Percentiles rank a stretch among this genome's conserved stretches.
Evolutionary conservation across 1,284 basidiomycete genomes (phyloP).

Genomic region (Bondarzewia mesenterica): DNA sequence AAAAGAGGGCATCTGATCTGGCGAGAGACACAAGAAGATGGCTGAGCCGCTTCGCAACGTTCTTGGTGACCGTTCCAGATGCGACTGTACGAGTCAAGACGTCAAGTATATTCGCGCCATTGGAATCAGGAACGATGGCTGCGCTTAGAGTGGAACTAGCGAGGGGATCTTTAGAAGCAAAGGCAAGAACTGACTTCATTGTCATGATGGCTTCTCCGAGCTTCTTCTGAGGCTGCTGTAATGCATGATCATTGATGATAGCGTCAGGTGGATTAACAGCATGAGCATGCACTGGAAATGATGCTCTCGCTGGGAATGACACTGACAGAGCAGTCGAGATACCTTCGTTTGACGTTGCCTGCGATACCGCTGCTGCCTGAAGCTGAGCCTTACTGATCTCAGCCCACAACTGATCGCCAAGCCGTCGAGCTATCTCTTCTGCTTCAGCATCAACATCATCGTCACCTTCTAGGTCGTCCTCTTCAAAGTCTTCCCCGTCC

Average conservation of each 20-base stretch:
- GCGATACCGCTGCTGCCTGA: slow-evolving; percentile 28
- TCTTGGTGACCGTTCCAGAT: slow-evolving; percentile 40
- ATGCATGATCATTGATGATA: background rate
- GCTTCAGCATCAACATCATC: slow-evolving; percentile 65
- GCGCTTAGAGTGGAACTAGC: slow-evolving; percentile 45
- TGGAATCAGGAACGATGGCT: slow-evolving; percentile 36
- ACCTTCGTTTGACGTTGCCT: background rate
- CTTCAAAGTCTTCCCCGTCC: slow-evolving; percentile 29
- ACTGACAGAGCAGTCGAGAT: background rate
- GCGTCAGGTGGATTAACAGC: background rate
- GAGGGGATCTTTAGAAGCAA: slow-evolving; percentile 45
- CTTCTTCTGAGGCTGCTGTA: slow-evolving; percentile 26
- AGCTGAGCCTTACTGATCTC: slow-evolving; percentile 58
- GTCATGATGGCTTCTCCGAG: slow-evolving; percentile 51
- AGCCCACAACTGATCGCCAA: slow-evolving; percentile 65
- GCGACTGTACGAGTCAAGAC: slow-evolving; percentile 40
- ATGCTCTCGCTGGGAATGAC: background rate
- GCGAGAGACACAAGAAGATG: slow-evolving; percentile 53
- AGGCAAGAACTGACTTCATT: slow-evolving; percentile 50
- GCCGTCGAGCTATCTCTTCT: slow-evolving; percentile 56
- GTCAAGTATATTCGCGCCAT: slow-evolving; percentile 44
- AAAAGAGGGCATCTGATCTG: slow-evolving; percentile 55
- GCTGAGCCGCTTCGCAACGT: slow-evolving; percentile 46
- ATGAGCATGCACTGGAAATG: background rate
- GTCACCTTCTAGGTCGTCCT: slow-evolving; percentile 30